phyloP scores from a whole-genome alignment of 2,329 filamentous ascomycete genomes.

The Sporothrix protearum region DNA sequence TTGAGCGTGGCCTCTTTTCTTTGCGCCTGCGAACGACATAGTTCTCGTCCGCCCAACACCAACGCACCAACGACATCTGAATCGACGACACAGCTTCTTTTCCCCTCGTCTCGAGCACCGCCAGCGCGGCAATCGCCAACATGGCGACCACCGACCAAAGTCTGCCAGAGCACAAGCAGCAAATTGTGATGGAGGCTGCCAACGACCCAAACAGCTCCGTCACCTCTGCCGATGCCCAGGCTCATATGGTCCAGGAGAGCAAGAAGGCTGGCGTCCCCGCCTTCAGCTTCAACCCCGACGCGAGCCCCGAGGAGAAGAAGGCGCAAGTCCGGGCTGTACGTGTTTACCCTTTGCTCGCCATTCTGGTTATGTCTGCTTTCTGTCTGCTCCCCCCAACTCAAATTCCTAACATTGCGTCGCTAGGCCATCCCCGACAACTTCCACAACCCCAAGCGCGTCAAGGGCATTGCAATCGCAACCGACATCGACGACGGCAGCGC shows the following conservation, averaged over 20 bases:
- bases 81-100: neutral
- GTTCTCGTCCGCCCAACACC: neutral
- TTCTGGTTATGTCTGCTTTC: too few species aligned
- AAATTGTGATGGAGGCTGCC: conserved; percentile 75
- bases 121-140: conserved; percentile 18
- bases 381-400: too few species aligned
- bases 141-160: conserved; percentile 35
- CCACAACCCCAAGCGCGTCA: conserved; percentile 54
- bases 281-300: conserved; percentile 84
- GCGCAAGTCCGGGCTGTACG: conserved; percentile 73
- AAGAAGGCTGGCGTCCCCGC: conserved; percentile 73
- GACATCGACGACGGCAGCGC: conserved; percentile 71
- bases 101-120: neutral
- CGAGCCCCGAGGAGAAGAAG: conserved; percentile 76
- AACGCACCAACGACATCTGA: neutral
- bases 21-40: conserved; percentile 8
- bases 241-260: conserved; percentile 71
- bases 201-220: conserved; percentile 65
- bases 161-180: conserved; percentile 68
- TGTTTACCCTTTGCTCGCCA: neutral
- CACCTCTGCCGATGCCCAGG: conserved; percentile 67
- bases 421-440: conserved; percentile 64
- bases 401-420: neutral
- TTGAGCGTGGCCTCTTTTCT: neutral
- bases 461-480: conserved; percentile 68